Conservation (phyloP, 2,329 filamentous ascomycete species). For the Blastomyces emzantsi region DNA sequence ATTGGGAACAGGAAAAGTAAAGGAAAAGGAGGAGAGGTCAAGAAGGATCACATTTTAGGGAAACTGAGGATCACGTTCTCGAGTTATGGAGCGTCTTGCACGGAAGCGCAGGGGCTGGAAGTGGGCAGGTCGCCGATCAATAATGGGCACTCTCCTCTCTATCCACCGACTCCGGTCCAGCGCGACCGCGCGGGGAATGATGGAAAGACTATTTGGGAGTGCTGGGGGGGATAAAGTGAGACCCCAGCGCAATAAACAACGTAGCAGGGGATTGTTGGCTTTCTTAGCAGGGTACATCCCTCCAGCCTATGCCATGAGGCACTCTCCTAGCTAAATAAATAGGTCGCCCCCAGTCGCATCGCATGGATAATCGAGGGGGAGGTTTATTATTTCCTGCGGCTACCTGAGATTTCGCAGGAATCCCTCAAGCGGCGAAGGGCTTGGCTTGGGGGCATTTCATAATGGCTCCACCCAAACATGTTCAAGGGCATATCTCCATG, state of each 20-base stretch:
- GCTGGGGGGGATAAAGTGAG: neutral
- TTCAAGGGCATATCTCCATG: neutral
- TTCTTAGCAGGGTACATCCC: neutral
- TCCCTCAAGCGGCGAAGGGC: neutral
- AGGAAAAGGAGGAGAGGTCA: constrained; percentile 1
- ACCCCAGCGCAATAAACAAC: neutral
- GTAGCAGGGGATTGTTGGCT: neutral
- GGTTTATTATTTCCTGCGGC: neutral
- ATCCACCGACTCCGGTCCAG: neutral
- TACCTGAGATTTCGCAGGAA: neutral
- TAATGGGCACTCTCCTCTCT: neutral
- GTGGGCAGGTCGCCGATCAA: neutral
- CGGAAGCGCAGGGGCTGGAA: neutral
- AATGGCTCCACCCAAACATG: neutral
- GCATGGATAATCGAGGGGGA: neutral
- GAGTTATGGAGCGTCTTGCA: neutral
- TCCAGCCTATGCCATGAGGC: neutral
- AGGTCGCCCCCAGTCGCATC: neutral
- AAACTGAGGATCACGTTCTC: neutral
- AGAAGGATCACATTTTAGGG: neutral
- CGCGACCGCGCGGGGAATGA: neutral
- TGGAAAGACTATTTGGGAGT: neutral
- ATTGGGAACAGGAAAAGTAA: neutral
- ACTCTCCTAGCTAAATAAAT: neutral
- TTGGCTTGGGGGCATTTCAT: neutral